phyloP scores from a whole-genome alignment of 2,329 filamentous ascomycete species.

The Diaporthe sp. region DNA sequence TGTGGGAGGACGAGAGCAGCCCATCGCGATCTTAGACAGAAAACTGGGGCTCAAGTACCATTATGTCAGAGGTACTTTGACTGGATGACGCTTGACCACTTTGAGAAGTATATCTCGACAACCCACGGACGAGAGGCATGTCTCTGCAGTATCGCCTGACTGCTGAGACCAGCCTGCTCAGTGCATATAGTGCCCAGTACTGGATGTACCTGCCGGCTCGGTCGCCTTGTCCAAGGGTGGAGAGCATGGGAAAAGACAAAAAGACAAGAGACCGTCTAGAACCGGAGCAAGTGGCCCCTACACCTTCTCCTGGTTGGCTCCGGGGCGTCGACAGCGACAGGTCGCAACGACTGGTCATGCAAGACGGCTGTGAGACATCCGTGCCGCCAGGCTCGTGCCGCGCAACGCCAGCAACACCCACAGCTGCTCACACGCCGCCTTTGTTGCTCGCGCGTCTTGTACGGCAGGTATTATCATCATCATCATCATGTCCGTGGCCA shows the following conservation, averaged over 20 bases:
- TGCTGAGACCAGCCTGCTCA: background rate
- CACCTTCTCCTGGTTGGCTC: background rate
- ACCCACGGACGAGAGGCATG: background rate
- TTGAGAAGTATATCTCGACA: slow-evolving; percentile 33
- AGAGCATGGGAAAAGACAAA: background rate
- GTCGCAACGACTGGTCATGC: slow-evolving; percentile 32
- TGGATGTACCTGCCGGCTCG: background rate
- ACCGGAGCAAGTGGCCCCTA: background rate
- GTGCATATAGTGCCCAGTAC: background rate
- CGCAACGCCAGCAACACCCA: slow-evolving; percentile 13
- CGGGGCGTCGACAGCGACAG: slow-evolving; percentile 11
- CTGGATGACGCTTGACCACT: slow-evolving; percentile 36
- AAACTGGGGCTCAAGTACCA: slow-evolving; percentile 35
- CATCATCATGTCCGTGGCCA: background rate
- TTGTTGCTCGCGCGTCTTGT: background rate
- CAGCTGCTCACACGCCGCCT: background rate
- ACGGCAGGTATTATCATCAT: background rate
- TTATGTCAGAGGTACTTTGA: slow-evolving; percentile 36
- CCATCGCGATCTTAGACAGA: slow-evolving; percentile 40
- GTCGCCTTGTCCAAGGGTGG: background rate
- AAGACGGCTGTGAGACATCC: slow-evolving; percentile 32
- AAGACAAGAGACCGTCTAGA: slow-evolving; percentile 1
- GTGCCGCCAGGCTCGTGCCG: slow-evolving; percentile 34
- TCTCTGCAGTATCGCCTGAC: slow-evolving; percentile 6
- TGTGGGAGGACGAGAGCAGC: slow-evolving; percentile 31